Evolutionary conservation across 2,329 filamentous ascomycete genomes (phyloP), one percentile per base, ranked within the genome.

Genomic region (Exophiala oligosperma): DNA sequence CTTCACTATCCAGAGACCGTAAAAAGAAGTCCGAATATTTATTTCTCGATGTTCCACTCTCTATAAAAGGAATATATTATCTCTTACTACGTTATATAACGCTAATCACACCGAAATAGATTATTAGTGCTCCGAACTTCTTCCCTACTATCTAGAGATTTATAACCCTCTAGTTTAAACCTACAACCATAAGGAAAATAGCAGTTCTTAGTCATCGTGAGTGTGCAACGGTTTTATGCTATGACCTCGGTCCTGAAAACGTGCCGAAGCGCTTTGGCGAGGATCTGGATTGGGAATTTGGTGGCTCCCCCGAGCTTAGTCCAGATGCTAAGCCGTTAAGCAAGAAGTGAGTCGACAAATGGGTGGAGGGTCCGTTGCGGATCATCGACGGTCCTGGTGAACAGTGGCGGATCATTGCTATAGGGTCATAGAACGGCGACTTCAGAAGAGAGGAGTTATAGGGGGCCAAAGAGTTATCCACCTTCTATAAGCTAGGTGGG

Each of bases 121-220:
- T 53, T n/a, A 38, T 56, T 38, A 48, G 54, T 12, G 54, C 54
- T 7, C 54, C 54, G 49, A 77, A 83, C 47, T 96, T 96, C 81
- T 96, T 96, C 79, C 89, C 89, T 50, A 96, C 91, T 2, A 90
- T 96, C 60, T 73, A 92, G 92, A 86, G 90, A 65, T 96, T 92
- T 91, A 84, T 96, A 76, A 96, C 96, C 81, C 88, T 89, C 69
- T 96, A 92, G 92, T 96, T 96, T 59, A 79, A 81, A 24, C 57
- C 57, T 28, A 54, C 43, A 37, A 60, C 57, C 23, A 60, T 54
- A n/a, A 44, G 47, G 6, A 56, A 56, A 29, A 56, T 56, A 24
- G 26, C 35, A 29, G 54, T 56, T 21, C 47, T 56, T 40, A 35
- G 47, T 43, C 38, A 49, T 28, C n/a, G 48, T 4, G 54, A 56